Evolutionary conservation across 2,329 filamentous ascomycete genomes (phyloP).

Genomic region (Dactylellina drechsleri): DNA sequence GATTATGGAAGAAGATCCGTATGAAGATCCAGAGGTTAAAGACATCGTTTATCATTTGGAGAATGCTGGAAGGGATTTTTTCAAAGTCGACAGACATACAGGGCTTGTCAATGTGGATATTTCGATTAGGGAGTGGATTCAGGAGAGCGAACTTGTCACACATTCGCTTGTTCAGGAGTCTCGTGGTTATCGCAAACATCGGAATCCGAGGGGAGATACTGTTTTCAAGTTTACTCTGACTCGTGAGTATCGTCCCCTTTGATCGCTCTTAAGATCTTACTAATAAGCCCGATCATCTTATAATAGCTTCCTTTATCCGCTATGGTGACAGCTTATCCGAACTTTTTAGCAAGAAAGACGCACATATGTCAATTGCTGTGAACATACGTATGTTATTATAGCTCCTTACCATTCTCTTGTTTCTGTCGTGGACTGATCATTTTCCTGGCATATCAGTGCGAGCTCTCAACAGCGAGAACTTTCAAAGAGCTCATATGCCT

Average conservation of each 20-base stretch:
- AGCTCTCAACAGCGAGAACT: conserved; percentile 11
- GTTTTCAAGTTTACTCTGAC: conserved; percentile 32
- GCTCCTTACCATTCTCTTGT: neutral
- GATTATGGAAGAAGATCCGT: too few relatives aligned
- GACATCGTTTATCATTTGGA: conserved; percentile 25
- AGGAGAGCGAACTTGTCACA: conserved; percentile 10
- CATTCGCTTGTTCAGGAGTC: neutral
- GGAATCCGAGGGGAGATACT: conserved; percentile 14
- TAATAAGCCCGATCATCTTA: neutral
- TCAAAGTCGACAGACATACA: conserved; percentile 18
- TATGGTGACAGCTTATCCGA: conserved; percentile 25
- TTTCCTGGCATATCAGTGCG: conserved; percentile 3
- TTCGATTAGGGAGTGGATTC: conserved; percentile 33
- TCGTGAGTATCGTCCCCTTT: neutral
- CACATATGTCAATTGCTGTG: conserved; percentile 19
- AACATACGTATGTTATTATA: conserved; percentile 17
- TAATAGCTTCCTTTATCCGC: conserved; percentile 24
- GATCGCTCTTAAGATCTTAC: neutral
- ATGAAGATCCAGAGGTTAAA: conserved; percentile 19
- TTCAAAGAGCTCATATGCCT: conserved; percentile 27
- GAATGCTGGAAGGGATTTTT: conserved; percentile 17
- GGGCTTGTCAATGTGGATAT: conserved; percentile 20
- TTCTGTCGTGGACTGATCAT: neutral
- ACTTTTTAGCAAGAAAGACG: conserved; percentile 21
- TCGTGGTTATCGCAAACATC: conserved; percentile 12